Evolutionary conservation across 2,329 filamentous ascomycete species (phyloP), one percentile per base, ranked within the genome.

Genomic region (Diaporthe eres): DNA sequence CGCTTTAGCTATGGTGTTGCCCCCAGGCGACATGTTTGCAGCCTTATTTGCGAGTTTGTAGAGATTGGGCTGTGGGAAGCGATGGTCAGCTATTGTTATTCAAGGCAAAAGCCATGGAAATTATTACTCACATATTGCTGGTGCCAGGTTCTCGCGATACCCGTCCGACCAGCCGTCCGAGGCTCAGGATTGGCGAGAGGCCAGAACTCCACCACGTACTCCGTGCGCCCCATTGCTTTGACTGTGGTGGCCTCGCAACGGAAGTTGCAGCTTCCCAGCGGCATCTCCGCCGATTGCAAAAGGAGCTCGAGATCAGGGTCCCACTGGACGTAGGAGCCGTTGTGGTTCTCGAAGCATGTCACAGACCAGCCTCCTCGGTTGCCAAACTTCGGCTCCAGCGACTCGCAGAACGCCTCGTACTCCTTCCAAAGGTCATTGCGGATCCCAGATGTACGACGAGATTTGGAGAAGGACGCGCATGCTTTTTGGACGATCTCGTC

Each of bases 191-290:
- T 53, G 4, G 19, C 19, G 13, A 71, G 28, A 15, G 73, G 65
- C 73, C 73, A 74, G 34, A 74, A 74, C 28, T 74, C 53, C 2
- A 74, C 73, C 9, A 71, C 44, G 9, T 71, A 71, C n/a, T 71
- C 73, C 5, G n/a, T 47, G 12, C 51, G 22, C 2, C 19, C 28
- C 13, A 8, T 34, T 0, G 2, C 0, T 3, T 65, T 15, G n/a
- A 44, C 31, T 2, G 49, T 10, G n/a, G 25, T n/a, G 12, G 65
- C 73, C n/a, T 74, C 73, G 12, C 73, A 74, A 34, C 73, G 65
- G 42, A 71, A 74, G n/a, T 71, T 74, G 57, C 44, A 55, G 9
- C 9, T 31, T 25, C 15, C 25, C 9, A 61, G 53, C 4, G 39
- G 19, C 9, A 74, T 53, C 31, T 74, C 73, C 15, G 55, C 65